Evolutionary conservation across 495 filamentous ascomycete genomes (phyloP), one percentile per base, ranked within the genome.

Genomic region (Talaromyces liani): DNA sequence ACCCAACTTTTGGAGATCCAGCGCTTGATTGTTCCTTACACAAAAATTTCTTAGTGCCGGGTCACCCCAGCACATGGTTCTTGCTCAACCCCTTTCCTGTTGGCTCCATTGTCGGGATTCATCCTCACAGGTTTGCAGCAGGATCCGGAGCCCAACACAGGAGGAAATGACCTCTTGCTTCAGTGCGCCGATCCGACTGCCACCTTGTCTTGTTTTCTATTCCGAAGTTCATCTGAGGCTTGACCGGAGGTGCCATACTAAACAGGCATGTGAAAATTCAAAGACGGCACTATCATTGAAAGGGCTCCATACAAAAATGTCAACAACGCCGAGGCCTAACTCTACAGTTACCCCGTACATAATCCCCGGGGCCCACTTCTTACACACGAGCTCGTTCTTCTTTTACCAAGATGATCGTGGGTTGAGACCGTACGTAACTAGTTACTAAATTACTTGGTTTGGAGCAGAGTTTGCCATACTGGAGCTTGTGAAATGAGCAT

Each of bases 401-500:
- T 56, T 29, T 29, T 58, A 6, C 16, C 49, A 56, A 24, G 27
- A 56, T 56, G 9, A 27, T 56, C 5, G 22, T 56, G 10, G 3
- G 20, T 56, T 29, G 22, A 29, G 22, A 10, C 53, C 24, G 12
- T 16, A 54, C 7, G n/a, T 54, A n/a, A n/a, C n/a, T n/a, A 54
- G 51, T 54, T 22, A 36, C 29, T 31, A 31, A 31, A 31, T 31
- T 9, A 36, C 33, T 36, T 36, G 33, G 33, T 36, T 14, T 41
- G 36, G 36, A 4, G 36, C 20, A 24, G 3, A 33, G 24, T 24
- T 27, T 57, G 24, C 27, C 16, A 16, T 33, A 27, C 31, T 18
- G 56, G 24, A 58, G 27, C 27, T 58, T 36, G 56, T 58, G 31
- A 36, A 33, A 58, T 58, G 18, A 58, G 56, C 31, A 58, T 58